phyloP scores from a whole-genome alignment of 768 basidiomycete species.

The Mrakia blollopis region DNA sequence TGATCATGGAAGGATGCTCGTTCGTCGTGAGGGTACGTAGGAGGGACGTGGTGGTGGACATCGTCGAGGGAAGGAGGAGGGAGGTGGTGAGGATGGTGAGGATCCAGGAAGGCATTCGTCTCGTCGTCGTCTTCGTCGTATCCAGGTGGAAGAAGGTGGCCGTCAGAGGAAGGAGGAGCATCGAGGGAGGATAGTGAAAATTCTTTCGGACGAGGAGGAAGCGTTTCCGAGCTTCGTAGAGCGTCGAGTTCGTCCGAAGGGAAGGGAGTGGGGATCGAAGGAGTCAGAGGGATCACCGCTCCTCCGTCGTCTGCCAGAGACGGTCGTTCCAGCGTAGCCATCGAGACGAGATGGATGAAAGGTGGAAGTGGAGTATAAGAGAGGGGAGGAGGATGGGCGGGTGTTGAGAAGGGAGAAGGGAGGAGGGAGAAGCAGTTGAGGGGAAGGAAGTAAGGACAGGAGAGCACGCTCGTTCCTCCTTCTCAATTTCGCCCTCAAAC shows the following conservation, averaged over 20 bases:
- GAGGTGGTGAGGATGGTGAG: conserved; percentile 7
- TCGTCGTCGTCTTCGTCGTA: not conserved
- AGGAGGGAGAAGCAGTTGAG: too few relatives aligned
- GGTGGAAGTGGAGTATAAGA: not conserved
- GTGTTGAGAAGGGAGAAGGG: too few relatives aligned
- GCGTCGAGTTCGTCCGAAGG: conserved; percentile 9
- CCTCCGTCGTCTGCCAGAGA: not conserved
- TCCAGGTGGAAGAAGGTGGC: not conserved
- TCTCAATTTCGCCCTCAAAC: not conserved
- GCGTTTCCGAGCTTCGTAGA: not conserved
- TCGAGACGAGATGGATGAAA: not conserved
- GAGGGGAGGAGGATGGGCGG: not conserved
- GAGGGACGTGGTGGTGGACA: not conserved
- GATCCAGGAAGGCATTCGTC: not conserved
- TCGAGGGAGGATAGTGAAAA: too few relatives aligned
- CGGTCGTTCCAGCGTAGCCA: conserved; percentile 24
- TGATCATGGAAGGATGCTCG: not conserved
- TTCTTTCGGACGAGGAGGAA: too few relatives aligned
- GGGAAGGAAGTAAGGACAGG: not conserved
- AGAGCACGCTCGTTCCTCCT: not conserved
- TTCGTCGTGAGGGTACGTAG: conserved; percentile 16
- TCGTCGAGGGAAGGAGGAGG: too few relatives aligned
- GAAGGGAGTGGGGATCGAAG: not conserved
- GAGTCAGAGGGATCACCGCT: not conserved
- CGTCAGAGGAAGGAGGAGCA: not conserved